phyloP scores from a whole-genome alignment of 352 stramenopile species.

The Albugo laibachii region DNA sequence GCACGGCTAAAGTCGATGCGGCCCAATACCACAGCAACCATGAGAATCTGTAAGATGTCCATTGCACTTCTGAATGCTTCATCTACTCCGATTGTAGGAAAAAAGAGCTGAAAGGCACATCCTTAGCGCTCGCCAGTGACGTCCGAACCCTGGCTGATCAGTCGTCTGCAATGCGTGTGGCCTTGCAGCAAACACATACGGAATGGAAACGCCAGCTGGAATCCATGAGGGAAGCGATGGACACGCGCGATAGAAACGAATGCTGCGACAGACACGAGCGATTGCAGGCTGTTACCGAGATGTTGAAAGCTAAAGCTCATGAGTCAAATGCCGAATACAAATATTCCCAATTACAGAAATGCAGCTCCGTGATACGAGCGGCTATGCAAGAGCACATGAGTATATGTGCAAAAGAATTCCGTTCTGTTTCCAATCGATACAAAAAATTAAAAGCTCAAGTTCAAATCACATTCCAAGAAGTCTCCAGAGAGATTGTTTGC shows the following conservation, averaged over 20 bases:
- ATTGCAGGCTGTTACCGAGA: constrained; percentile 21
- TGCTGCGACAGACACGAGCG: constrained; percentile 22
- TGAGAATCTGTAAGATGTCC: constrained; percentile 3
- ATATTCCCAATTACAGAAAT: constrained; percentile 26
- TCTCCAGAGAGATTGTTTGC: too few species aligned
- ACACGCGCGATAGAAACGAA: constrained; percentile 25
- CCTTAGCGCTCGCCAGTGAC: constrained; percentile 17
- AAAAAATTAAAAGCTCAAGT: too few species aligned
- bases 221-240: constrained; percentile 18
- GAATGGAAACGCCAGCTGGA: constrained; percentile 23
- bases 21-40: constrained; percentile 20
- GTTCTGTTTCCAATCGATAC: too few species aligned
- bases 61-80: too few species aligned
- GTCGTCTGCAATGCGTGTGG: constrained; percentile 12
- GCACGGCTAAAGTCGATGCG: constrained; percentile 19
- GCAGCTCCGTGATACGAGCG: constrained; percentile 21
- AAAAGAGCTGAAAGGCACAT: constrained; percentile 12
- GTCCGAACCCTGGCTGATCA: constrained; percentile 25
- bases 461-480: too few species aligned
- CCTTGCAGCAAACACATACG: constrained; percentile 16
- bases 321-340: constrained; percentile 23
- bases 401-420: constrained; percentile 11
- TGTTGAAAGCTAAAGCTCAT: constrained; percentile 9
- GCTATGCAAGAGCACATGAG: constrained; percentile 34
- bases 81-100: constrained; percentile 3